Percentiles rank a stretch among this genome's conserved stretches.
Evolutionary conservation across 2,329 filamentous ascomycete genomes (phyloP).

Genomic region (Neodidymelliopsis sp.): DNA sequence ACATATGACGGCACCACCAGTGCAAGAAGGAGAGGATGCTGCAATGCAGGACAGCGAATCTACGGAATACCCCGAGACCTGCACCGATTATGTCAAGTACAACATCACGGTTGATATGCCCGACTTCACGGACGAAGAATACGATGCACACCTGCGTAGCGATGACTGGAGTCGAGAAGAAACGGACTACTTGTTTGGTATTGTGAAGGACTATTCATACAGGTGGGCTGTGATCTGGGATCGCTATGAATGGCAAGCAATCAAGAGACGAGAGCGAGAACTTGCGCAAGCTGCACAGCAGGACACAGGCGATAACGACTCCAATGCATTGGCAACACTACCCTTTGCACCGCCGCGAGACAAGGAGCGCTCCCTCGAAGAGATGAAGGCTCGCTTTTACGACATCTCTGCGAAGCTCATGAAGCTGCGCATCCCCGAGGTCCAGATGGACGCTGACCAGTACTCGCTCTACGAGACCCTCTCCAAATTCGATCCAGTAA

Average conservation of each 20-base stretch:
- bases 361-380: constrained; percentile 77
- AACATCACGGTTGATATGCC: constrained; percentile 82
- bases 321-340: constrained; percentile 39
- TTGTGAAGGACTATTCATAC: constrained; percentile 80
- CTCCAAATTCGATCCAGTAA: constrained; percentile 81
- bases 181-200: constrained; percentile 85
- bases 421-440: constrained; percentile 50
- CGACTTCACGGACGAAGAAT: constrained; percentile 86
- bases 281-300: constrained; percentile 25
- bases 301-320: constrained; percentile 27
- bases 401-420: constrained; percentile 69
- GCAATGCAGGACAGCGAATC: constrained; percentile 47
- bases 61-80: constrained; percentile 52
- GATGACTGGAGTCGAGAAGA: constrained; percentile 90
- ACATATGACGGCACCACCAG: constrained; percentile 41
- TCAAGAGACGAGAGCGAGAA: constrained; percentile 32
- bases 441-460: constrained; percentile 81
- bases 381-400: constrained; percentile 92
- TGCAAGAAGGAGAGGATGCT: constrained; percentile 42
- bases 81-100: constrained; percentile 79
- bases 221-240: constrained; percentile 93
- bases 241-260: constrained; percentile 78
- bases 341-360: constrained; percentile 52
- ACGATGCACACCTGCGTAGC: constrained; percentile 75
- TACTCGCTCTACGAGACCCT: constrained; percentile 85